Conservation (phyloP, 2,329 filamentous ascomycete species). For the Sarocladium kiliense region DNA sequence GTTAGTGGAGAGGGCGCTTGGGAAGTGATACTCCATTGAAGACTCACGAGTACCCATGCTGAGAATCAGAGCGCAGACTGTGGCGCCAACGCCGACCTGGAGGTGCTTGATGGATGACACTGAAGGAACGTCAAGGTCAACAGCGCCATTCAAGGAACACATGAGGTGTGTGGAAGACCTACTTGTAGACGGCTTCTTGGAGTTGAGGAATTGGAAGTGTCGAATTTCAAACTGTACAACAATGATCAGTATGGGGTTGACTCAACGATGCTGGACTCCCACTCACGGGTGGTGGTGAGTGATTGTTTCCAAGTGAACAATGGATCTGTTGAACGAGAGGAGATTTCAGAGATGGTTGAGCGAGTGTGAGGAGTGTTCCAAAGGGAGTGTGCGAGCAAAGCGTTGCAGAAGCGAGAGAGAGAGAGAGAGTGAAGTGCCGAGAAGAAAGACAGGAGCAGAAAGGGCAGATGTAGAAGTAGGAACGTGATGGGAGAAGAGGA, state of each 20-base stretch:
- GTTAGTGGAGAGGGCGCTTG: neutral
- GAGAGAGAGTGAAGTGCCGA: constrained; percentile 8
- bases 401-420: neutral
- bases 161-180: too few species aligned
- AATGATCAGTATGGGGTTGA: too few species aligned
- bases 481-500: neutral
- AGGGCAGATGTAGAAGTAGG: constrained; percentile 6
- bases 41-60: neutral
- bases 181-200: neutral
- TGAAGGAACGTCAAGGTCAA: neutral
- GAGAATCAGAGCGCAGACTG: neutral
- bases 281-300: neutral
- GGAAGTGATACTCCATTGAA: neutral
- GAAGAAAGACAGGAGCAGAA: constrained; percentile 5
- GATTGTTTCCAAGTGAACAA: neutral
- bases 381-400: constrained; percentile 4
- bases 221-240: neutral
- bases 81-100: neutral
- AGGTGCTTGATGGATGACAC: neutral
- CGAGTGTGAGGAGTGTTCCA: neutral
- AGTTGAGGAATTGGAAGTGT: neutral
- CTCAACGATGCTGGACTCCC: too few species aligned
- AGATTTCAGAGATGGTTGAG: neutral
- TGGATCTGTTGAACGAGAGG: neutral
- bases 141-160: neutral